phyloP scores from a whole-genome alignment of 2,329 filamentous ascomycete genomes.

The Diaporthe citriasiana region DNA sequence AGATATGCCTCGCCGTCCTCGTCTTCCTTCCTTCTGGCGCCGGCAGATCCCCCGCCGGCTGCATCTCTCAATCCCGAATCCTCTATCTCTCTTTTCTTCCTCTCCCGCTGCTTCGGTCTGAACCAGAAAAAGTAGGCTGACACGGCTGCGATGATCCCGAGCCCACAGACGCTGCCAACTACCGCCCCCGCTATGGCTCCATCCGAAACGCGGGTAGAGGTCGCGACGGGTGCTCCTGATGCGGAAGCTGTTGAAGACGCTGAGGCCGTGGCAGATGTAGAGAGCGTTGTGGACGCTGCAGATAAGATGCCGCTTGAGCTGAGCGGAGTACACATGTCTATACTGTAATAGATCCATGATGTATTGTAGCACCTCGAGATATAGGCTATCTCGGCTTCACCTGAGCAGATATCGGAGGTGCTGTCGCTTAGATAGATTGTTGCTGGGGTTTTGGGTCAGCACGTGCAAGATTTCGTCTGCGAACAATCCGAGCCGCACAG shows the following conservation, averaged over 20 bases:
- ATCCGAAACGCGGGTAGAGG: conserved; percentile 3
- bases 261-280: conserved; percentile 2
- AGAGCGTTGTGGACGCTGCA: not conserved
- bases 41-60: not conserved
- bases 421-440: conserved; percentile 29
- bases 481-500: not conserved
- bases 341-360: conserved; percentile 33
- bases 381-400: not conserved
- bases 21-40: conserved; percentile 4
- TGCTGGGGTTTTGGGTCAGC: conserved; percentile 15
- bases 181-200: conserved; percentile 34
- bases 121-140: conserved; percentile 38
- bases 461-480: not conserved
- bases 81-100: conserved; percentile 22
- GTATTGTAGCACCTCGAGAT: conserved; percentile 34
- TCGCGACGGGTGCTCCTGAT: not conserved
- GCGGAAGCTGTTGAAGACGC: conserved; percentile 1
- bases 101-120: conserved; percentile 30
- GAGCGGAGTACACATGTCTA: conserved; percentile 25
- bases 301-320: not conserved
- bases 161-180: conserved; percentile 32
- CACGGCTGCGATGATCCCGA: conserved; percentile 35
- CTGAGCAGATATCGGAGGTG: conserved; percentile 14
- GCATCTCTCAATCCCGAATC: not conserved
- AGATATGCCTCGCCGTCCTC: conserved; percentile 1